Evolutionary conservation across 805 yeast genomes (phyloP), one percentile per base, ranked within the genome.

Genomic region (Cyberlindnera xylosilytica): DNA sequence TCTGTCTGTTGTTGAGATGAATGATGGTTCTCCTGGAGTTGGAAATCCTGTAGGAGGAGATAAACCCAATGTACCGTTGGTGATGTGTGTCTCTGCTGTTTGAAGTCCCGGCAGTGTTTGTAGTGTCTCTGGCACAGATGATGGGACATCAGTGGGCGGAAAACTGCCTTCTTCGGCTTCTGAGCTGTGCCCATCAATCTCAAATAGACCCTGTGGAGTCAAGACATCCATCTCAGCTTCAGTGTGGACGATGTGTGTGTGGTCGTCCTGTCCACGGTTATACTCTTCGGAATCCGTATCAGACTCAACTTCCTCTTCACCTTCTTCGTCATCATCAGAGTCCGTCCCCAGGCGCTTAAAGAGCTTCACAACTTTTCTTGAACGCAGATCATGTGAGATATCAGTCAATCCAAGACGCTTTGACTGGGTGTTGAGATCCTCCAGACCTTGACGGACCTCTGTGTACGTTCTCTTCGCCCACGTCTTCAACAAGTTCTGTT

Each of bases 401-500:
- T 39, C 45, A 3, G 28, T 31, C 22, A 41, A 28, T 1, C 50
- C 50, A 12, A 44, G 39, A 4, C 40, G 36, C 28, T 39, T 34
- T 3, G 39, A 24, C 11, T 34, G 12, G 4, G 39, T 19, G 28
- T 42, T 29, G 20, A 46, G 24, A 18, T 37, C 45, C n/a, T 35
- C 38, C 6, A 39, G 26, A 2, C 37, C 37, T n/a, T 42, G 16
- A 11, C 37, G 34, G 11, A 41, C 37, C 16, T 44, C 42, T 8
- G 36, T 3, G 23, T 36, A 42, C 1, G 48, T 33, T 17, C 28
- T 19, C 22, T 42, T 46, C 6, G 49, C 31, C 36, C 56, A 45
- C 3, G 52, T 38, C 24, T 47, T 48, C 22, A 63, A 20, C n/a
- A 63, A 19, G 7, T 58, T 54, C n/a, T 52, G 52, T 18, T 50